Conservation (phyloP, 495 filamentous ascomycete species). For the Peziza echinospora region DNA sequence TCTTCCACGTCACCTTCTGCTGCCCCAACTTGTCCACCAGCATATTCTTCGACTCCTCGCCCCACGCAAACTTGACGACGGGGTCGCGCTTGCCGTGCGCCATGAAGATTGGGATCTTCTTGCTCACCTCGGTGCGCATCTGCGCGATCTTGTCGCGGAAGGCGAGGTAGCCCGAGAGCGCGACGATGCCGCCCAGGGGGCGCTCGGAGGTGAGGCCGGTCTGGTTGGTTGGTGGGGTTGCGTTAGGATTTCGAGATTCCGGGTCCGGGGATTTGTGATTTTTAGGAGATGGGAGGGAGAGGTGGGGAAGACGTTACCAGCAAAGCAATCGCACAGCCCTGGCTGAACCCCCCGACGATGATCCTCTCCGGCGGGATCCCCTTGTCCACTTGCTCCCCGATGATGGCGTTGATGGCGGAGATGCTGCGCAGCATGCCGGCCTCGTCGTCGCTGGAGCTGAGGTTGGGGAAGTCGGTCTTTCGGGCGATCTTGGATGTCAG, state of each 20-base stretch:
- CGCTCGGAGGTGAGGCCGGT: constrained; percentile 47
- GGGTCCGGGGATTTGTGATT: too few relatives aligned
- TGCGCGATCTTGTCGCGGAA: constrained; percentile 48
- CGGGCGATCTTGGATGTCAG: not conserved
- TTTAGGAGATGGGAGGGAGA: too few relatives aligned
- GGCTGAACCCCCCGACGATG: constrained; percentile 48
- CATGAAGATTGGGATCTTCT: constrained; percentile 68
- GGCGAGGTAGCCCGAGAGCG: constrained; percentile 61
- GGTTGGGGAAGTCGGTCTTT: constrained; percentile 11
- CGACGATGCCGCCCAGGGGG: constrained; percentile 73
- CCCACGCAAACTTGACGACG: constrained; percentile 47
- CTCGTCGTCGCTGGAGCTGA: constrained; percentile 43
- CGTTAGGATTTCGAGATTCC: too few relatives aligned
- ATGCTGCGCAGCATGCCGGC: constrained; percentile 50
- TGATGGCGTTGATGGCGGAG: constrained; percentile 55
- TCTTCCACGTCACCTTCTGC: constrained; percentile 49
- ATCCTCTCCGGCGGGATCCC: constrained; percentile 70
- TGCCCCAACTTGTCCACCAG: constrained; percentile 47
- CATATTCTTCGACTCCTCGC: constrained; percentile 36
- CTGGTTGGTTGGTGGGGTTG: too few relatives aligned
- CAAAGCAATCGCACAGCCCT: constrained; percentile 33
- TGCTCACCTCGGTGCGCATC: constrained; percentile 40
- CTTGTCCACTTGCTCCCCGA: constrained; percentile 59
- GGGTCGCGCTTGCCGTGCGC: constrained; percentile 58
- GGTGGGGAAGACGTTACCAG: too few relatives aligned